Evolutionary conservation across 2,329 filamentous ascomycete genomes (phyloP).

Genomic region (Ramularia collo-cygni): DNA sequence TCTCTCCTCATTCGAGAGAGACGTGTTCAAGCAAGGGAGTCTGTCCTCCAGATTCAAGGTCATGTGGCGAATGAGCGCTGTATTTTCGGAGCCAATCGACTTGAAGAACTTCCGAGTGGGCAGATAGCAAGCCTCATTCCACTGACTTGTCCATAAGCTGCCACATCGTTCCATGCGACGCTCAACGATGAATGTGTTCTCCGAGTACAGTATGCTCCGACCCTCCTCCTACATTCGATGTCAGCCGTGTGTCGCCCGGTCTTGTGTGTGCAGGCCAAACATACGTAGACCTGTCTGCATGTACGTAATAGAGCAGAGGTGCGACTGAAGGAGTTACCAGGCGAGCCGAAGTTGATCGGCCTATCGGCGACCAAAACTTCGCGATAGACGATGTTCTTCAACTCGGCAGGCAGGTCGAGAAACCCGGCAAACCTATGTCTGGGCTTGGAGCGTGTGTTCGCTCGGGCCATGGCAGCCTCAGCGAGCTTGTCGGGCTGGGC

Average conservation of each 20-base stretch:
- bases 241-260: neutral
- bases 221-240: slow-evolving; percentile 33
- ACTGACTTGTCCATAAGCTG: slow-evolving; percentile 36
- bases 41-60: slow-evolving; percentile 24
- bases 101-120: slow-evolving; percentile 39
- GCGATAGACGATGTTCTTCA: slow-evolving; percentile 44
- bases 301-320: slow-evolving; percentile 42
- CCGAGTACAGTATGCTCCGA: slow-evolving; percentile 43
- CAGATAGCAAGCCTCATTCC: slow-evolving; percentile 28
- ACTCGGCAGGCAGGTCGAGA: slow-evolving; percentile 35
- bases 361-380: slow-evolving; percentile 33
- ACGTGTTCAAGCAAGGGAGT: slow-evolving; percentile 33
- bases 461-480: slow-evolving; percentile 12
- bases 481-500: slow-evolving; percentile 8
- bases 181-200: slow-evolving; percentile 43
- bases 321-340: slow-evolving; percentile 31
- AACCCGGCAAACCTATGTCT: slow-evolving; percentile 16
- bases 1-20: slow-evolving; percentile 36
- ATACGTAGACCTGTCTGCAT: slow-evolving; percentile 35
- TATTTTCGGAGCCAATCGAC: slow-evolving; percentile 42
- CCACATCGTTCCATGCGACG: slow-evolving; percentile 30
- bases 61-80: slow-evolving; percentile 40
- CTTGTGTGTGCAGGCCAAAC: too few relatives aligned
- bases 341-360: slow-evolving; percentile 32
- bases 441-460: slow-evolving; percentile 16